Base-by-base conservation (phyloP, 179 eudicot genomes). In the Sideroxylon spinosum region DNA sequence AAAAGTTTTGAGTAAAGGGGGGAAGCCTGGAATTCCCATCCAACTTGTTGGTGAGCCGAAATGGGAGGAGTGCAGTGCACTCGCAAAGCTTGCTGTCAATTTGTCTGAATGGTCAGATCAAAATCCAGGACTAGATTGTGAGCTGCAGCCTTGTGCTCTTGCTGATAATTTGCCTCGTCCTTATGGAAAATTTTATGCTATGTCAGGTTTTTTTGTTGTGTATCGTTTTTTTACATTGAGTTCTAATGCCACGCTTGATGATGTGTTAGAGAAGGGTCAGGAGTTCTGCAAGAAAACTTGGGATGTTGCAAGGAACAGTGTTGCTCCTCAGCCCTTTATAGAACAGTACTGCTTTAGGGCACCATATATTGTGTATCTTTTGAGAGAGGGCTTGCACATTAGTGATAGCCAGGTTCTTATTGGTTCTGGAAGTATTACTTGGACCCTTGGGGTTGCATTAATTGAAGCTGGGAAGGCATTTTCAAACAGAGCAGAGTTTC, bases 271-370 rank as follows among this genome's bases (percentile, higher is more conserved):
- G 62, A 92, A 91, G 81, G 99, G 98, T 55, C 90, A 70, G 68
- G 90, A 82, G 50, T 96, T 85, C 81, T 94, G 98, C 74, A 88
- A 80, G 49, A 89, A 91, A 85, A 74, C 84, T 56, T 96, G 99
- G 99, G 86, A 92, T 55, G 88, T 83, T 80, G 99, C 99, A 7
- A 84, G 82, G 79, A 88, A 79, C 64, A 96, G 99, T 76, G 99
- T 96, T 69, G 85, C 88, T 26, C 94, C 98, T 25, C 99, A 96
- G 85, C 99, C 99, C 29, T 96, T 88, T 76, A 91, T 96, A 69
- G 99, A 96, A 76, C 99, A 96, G 79, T 96, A 96, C 81, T 96
- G 99, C 81, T 96, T 96, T 65, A 90, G 99, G 85, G 93, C 99
- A 53, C 99, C 98, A 8, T 96, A 96, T 78, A 77, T 92, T 44